Conservation (phyloP, 805 yeast species). For the Candida succiphila region DNA sequence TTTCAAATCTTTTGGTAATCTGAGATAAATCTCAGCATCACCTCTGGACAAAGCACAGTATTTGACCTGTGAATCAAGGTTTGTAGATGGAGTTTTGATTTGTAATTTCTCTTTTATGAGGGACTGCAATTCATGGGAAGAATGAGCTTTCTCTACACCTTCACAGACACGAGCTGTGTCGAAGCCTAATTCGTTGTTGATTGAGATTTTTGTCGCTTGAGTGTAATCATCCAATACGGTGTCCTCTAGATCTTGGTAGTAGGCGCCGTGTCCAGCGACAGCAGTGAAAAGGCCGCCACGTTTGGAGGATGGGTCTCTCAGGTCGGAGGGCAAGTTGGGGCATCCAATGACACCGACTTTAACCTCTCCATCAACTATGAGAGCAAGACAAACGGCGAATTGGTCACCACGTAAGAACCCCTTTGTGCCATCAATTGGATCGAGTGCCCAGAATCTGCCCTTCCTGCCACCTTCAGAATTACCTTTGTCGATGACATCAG, state of each 20-base stretch:
- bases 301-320: slow-evolving; percentile 28
- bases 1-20: slow-evolving; percentile 67
- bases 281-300: slow-evolving; percentile 75
- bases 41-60: slow-evolving; percentile 89
- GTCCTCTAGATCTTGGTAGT: slow-evolving; percentile 31
- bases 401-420: slow-evolving; percentile 96
- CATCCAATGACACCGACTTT: slow-evolving; percentile 93
- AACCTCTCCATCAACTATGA: slow-evolving; percentile 78
- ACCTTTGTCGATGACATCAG: slow-evolving; percentile 69
- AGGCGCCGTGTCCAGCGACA: slow-evolving; percentile 58
- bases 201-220: slow-evolving; percentile 31
- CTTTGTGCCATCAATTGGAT: slow-evolving; percentile 97
- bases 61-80: slow-evolving; percentile 93
- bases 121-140: slow-evolving; percentile 81
- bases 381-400: slow-evolving; percentile 89
- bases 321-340: slow-evolving; percentile 68
- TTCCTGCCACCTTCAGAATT: slow-evolving; percentile 64
- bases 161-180: slow-evolving; percentile 64
- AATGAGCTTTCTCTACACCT: slow-evolving; percentile 93
- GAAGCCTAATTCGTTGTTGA: slow-evolving; percentile 39
- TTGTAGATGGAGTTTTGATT: slow-evolving; percentile 50
- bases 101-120: slow-evolving; percentile 55
- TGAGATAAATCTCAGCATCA: slow-evolving; percentile 82
- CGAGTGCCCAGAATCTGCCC: slow-evolving; percentile 94
- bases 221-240: slow-evolving; percentile 29